These are phyloP conservation scores for Exophiala aquamarina DNA, from an alignment of 2,329 filamentous ascomycete species.

Conservation along the genomic window DNA sequence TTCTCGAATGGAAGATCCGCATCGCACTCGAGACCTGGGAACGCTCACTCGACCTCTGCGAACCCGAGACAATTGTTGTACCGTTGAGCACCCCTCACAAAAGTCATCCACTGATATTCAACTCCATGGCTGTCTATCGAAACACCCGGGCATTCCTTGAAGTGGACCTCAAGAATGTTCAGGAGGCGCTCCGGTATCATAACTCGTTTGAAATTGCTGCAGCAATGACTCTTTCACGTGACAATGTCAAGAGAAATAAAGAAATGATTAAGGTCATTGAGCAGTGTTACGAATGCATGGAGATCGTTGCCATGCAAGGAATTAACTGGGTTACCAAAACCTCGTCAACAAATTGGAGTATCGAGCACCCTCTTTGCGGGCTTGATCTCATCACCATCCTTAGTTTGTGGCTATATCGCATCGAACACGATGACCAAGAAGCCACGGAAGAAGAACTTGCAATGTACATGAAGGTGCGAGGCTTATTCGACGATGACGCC, in stretches of 20 bases:
- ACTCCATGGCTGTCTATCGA: constrained; percentile 94
- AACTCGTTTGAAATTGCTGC: constrained; percentile 96
- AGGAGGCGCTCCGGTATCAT: constrained; percentile 95
- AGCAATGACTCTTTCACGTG: constrained; percentile 90
- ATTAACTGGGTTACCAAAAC: constrained; percentile 98
- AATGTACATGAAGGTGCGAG: constrained; percentile 69
- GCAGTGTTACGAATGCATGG: constrained; percentile 96
- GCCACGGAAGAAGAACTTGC: constrained; percentile 77
- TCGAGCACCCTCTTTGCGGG: constrained; percentile 94
- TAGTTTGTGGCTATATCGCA: constrained; percentile 95
- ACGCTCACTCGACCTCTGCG: constrained; percentile 88
- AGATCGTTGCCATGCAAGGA: constrained; percentile 89
- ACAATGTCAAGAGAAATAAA: constrained; percentile 89
- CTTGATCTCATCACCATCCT: constrained; percentile 98
- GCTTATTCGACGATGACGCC: constrained; percentile 78
- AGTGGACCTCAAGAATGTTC: constrained; percentile 91
- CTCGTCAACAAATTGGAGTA: constrained; percentile 97
- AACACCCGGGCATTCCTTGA: constrained; percentile 90
- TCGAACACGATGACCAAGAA: constrained; percentile 97
- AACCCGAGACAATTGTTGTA: constrained; percentile 84
- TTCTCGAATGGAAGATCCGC: constrained; percentile 96
- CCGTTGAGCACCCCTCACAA: constrained; percentile 93
- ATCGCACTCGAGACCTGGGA: constrained; percentile 98
- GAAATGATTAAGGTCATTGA: constrained; percentile 99
- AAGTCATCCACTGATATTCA: constrained; percentile 94